A percentile compares a stretch with the other conserved stretches of the same genome.
Evolutionary conservation across 2,329 filamentous ascomycete genomes (phyloP).

Genomic region (Botrytis galanthina): DNA sequence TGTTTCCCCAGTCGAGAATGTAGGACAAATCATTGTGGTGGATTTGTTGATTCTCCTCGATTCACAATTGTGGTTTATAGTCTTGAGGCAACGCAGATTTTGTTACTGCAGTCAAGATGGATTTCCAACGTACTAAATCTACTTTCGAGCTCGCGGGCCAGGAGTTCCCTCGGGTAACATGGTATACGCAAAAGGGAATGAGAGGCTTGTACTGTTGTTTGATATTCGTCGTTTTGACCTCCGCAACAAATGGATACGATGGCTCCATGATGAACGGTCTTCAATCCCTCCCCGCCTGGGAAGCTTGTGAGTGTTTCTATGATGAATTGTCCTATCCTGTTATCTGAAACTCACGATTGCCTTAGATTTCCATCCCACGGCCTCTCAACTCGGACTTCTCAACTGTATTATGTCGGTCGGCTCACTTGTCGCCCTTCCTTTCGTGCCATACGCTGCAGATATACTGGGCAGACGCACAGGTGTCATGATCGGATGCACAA

Average conservation of each 20-base stretch:
- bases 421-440: constrained; percentile 46
- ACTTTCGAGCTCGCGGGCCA: constrained; percentile 36
- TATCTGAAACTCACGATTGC: constrained; percentile 42
- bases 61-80: not conserved
- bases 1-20: not conserved
- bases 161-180: constrained; percentile 43
- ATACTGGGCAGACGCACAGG: constrained; percentile 46
- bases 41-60: not conserved
- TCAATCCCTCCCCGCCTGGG: constrained; percentile 47
- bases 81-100: constrained; percentile 4
- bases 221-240: constrained; percentile 40
- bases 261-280: constrained; percentile 48
- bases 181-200: constrained; percentile 55
- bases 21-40: not conserved
- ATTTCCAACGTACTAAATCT: constrained; percentile 27
- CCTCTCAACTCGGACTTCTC: constrained; percentile 44
- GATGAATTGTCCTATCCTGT: constrained; percentile 37
- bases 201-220: constrained; percentile 53
- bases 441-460: constrained; percentile 50
- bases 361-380: constrained; percentile 39
- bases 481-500: constrained; percentile 46
- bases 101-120: constrained; percentile 16
- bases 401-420: constrained; percentile 50
- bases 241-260: constrained; percentile 49
- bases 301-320: constrained; percentile 47